Evolutionary conservation across 2,329 filamentous ascomycete species (phyloP).

Genomic region (Plectosphaerella cucumerina): DNA sequence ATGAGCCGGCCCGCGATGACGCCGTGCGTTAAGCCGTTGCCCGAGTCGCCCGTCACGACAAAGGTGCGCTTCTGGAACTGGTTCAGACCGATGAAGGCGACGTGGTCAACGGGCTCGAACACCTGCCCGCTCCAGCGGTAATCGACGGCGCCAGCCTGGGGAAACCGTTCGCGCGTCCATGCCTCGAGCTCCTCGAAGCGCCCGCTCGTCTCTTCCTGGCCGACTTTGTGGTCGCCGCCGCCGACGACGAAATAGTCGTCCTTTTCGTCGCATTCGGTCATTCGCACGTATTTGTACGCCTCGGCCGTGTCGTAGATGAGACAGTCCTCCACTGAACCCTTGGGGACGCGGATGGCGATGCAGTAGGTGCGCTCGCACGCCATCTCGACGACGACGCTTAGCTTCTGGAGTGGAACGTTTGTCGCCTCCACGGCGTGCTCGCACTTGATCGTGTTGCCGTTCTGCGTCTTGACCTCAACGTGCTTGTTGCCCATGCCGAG

Average conservation of each 20-base stretch:
- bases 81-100: constrained; percentile 54
- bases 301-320: constrained; percentile 52
- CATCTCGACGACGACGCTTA: constrained; percentile 47
- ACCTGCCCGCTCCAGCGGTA: constrained; percentile 57
- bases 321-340: constrained; percentile 46
- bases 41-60: constrained; percentile 52
- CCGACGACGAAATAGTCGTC: constrained; percentile 53
- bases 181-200: constrained; percentile 46
- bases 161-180: constrained; percentile 50
- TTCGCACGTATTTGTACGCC: constrained; percentile 49
- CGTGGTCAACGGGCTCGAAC: constrained; percentile 48
- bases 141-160: constrained; percentile 42
- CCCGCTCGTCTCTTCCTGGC: constrained; percentile 39
- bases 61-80: constrained; percentile 46
- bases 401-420: constrained; percentile 50
- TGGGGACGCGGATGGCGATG: constrained; percentile 50
- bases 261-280: constrained; percentile 47
- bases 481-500: constrained; percentile 38
- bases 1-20: constrained; percentile 48
- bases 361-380: constrained; percentile 52
- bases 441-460: constrained; percentile 41
- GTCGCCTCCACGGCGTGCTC: constrained; percentile 49
- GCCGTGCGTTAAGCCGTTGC: constrained; percentile 53
- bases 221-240: constrained; percentile 56
- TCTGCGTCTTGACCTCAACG: constrained; percentile 40